Percentiles rank a stretch among this genome's conserved stretches.
phyloP scores from a whole-genome alignment of 2,329 filamentous ascomycete genomes.

The Neofusicoccum sp. region DNA sequence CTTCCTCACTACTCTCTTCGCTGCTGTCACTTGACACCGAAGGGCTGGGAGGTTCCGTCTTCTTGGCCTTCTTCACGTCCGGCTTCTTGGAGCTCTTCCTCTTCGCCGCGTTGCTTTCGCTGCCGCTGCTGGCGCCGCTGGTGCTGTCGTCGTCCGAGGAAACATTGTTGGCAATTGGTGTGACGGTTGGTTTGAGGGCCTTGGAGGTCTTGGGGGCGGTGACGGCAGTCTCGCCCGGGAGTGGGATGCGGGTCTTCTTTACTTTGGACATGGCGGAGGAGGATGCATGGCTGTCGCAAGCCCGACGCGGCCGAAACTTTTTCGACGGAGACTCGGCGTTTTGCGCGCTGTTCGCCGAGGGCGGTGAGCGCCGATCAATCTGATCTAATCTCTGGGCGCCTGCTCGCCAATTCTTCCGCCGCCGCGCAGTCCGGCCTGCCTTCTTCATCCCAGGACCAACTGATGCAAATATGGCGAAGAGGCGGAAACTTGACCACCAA shows the following conservation, averaged over 20 bases:
- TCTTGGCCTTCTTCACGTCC: constrained; percentile 24
- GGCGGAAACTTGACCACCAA: constrained; percentile 5
- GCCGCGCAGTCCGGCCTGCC: neutral
- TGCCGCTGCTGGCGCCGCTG: constrained; percentile 32
- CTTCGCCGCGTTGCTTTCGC: constrained; percentile 31
- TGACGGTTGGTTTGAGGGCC: constrained; percentile 23
- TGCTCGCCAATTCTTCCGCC: constrained; percentile 7
- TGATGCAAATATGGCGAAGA: neutral
- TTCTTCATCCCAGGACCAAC: neutral
- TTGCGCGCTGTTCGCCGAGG: constrained; percentile 6
- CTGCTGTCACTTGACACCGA: constrained; percentile 12
- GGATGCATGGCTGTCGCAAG: constrained; percentile 22
- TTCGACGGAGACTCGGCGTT: constrained; percentile 3
- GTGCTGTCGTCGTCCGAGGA: constrained; percentile 34
- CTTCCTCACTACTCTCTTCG: constrained; percentile 1
- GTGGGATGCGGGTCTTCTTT: constrained; percentile 34
- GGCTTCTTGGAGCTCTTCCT: constrained; percentile 24
- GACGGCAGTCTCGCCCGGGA: constrained; percentile 26
- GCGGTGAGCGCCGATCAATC: constrained; percentile 5
- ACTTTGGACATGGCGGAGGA: constrained; percentile 32
- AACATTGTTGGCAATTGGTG: constrained; percentile 21
- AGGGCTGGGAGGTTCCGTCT: constrained; percentile 21
- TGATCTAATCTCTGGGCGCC: constrained; percentile 14
- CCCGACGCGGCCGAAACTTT: constrained; percentile 12
- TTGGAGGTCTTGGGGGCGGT: constrained; percentile 25